phyloP scores from a whole-genome alignment of 495 filamentous ascomycete genomes.

The Clohesyomyces aquaticus region DNA sequence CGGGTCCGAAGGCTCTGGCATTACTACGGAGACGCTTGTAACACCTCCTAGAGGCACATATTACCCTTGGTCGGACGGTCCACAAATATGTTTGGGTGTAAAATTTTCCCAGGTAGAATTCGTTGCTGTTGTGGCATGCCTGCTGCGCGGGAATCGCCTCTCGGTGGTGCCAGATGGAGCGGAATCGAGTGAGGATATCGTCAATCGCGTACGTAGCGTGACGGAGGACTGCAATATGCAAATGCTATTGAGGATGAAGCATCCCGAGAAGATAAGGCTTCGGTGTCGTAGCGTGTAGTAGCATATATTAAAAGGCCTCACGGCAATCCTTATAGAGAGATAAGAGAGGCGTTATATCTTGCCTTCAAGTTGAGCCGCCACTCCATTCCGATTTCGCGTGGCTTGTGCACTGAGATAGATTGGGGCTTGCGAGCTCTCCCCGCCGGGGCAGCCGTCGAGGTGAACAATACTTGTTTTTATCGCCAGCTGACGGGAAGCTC shows the following conservation, averaged over 20 bases:
- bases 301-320: too few relatives aligned
- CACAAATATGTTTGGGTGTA: background rate
- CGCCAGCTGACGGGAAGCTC: too few relatives aligned
- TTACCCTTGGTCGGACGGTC: constrained; percentile 2
- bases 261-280: background rate
- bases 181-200: background rate
- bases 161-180: background rate
- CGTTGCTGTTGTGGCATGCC: background rate
- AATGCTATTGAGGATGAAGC: constrained; percentile 11
- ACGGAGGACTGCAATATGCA: background rate
- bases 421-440: too few relatives aligned
- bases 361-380: too few relatives aligned
- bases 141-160: background rate
- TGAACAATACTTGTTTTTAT: too few relatives aligned
- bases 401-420: too few relatives aligned
- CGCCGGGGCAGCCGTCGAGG: too few relatives aligned
- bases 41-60: background rate
- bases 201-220: background rate
- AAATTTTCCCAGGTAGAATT: constrained; percentile 8
- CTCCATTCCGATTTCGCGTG: too few relatives aligned
- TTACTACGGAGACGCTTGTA: constrained; percentile 7
- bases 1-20: too few relatives aligned
- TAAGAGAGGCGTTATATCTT: too few relatives aligned
- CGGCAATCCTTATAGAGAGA: too few relatives aligned
- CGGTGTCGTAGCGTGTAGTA: too few relatives aligned